Conservation (phyloP, 306 rosid genomes). For the Sophora flavescens region DNA sequence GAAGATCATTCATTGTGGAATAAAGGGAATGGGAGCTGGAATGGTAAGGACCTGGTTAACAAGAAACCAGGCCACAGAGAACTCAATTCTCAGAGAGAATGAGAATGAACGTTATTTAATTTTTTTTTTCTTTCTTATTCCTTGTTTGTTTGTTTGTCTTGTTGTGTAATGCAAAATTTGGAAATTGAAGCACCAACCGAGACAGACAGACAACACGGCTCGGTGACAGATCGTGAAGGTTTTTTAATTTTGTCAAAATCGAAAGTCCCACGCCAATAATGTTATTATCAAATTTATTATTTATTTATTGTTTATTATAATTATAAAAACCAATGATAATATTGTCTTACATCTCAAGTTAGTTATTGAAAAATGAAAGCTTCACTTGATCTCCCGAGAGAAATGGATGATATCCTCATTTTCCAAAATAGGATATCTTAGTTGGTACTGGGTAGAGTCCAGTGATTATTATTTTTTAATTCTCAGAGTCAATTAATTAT, state of each 20-base stretch:
- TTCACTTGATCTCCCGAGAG: too few species aligned
- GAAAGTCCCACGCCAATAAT: neutral
- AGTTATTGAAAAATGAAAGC: too few species aligned
- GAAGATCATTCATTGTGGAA: conserved; percentile 89
- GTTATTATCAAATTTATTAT: too few species aligned
- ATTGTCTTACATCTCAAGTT: too few species aligned
- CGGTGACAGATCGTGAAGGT: conserved; percentile 45
- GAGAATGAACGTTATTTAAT: conserved; percentile 16
- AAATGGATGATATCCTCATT: too few species aligned
- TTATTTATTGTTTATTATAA: too few species aligned
- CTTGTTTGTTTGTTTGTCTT: neutral
- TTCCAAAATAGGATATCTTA: too few species aligned
- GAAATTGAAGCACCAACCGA: conserved; percentile 20
- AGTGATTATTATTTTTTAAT: too few species aligned
- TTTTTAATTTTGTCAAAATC: neutral
- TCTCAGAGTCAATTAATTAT: too few species aligned
- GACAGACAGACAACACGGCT: conserved; percentile 33
- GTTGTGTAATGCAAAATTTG: neutral
- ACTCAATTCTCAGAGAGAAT: conserved; percentile 34
- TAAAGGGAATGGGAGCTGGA: conserved; percentile 38
- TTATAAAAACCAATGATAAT: too few species aligned
- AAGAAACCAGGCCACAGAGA: conserved; percentile 60
- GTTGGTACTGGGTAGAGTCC: too few species aligned
- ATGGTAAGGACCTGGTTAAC: conserved; percentile 59
- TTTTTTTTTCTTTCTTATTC: neutral